A percentile compares a stretch with the other conserved stretches of the same genome.
These are phyloP conservation scores for Chiua virens DNA, from an alignment of 768 basidiomycete species.

Conservation along the genomic window DNA sequence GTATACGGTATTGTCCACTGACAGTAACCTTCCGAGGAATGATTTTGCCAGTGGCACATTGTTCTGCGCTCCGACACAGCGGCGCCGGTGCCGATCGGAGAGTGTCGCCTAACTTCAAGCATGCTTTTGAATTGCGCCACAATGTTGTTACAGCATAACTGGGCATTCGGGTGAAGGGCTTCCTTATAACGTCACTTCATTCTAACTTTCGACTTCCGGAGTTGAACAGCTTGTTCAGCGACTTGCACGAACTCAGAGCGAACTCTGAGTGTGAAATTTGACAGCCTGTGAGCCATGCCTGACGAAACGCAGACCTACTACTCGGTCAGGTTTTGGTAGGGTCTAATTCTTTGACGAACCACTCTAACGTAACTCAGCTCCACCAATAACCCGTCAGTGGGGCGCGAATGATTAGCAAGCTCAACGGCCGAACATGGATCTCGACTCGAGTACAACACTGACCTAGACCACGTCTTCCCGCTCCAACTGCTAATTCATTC, in stretches of 20 bases:
- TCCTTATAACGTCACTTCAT: neutral
- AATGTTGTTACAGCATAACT: neutral
- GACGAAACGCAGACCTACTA: too few species aligned
- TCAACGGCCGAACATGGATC: neutral
- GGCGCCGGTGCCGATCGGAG: too few species aligned
- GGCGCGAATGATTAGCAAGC: neutral
- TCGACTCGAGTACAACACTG: neutral
- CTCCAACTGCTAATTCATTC: slow-evolving; percentile 13
- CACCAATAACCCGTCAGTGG: slow-evolving; percentile 2
- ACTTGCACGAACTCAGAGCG: too few species aligned
- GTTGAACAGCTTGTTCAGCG: too few species aligned
- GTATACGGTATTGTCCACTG: neutral
- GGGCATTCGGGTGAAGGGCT: neutral
- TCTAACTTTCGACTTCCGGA: neutral
- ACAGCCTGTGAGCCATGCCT: too few species aligned
- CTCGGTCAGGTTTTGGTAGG: too few species aligned
- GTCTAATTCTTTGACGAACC: too few species aligned
- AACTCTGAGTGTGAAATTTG: too few species aligned
- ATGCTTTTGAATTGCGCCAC: neutral
- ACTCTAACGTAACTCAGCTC: slow-evolving; percentile 17
- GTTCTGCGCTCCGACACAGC: too few species aligned
- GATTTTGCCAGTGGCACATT: neutral
- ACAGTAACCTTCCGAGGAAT: neutral
- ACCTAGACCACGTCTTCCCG: neutral
- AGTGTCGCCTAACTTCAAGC: neutral